phyloP scores from a whole-genome alignment of 805 yeast genomes.

The Hyphopichia homilentoma region DNA sequence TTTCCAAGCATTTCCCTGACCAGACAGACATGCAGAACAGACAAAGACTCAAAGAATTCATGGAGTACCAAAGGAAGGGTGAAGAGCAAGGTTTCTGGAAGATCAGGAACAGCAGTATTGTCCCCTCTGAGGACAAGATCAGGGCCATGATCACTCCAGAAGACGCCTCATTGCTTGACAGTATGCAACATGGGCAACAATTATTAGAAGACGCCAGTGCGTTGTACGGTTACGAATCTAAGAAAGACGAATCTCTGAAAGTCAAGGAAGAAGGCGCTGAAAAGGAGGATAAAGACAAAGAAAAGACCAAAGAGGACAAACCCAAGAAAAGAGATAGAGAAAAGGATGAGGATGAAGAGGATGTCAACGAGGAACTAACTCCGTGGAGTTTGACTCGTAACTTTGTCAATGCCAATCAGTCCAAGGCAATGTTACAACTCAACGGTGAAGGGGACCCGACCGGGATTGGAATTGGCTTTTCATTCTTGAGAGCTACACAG shows the following conservation, averaged over 20 bases:
- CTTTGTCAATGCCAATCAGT: constrained; percentile 90
- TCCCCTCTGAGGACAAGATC: constrained; percentile 74
- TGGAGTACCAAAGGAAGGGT: constrained; percentile 95
- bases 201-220: constrained; percentile 75
- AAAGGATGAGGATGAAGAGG: constrained; percentile 40
- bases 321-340: constrained; percentile 18
- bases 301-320: constrained; percentile 19
- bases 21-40: constrained; percentile 97
- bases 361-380: constrained; percentile 78
- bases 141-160: constrained; percentile 88
- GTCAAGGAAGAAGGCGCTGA: constrained; percentile 40
- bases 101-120: constrained; percentile 52
- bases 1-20: constrained; percentile 90
- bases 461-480: constrained; percentile 84
- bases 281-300: constrained; percentile 21
- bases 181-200: constrained; percentile 94
- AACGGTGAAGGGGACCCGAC: constrained; percentile 96
- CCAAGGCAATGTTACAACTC: constrained; percentile 93
- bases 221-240: constrained; percentile 37
- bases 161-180: constrained; percentile 79
- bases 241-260: constrained; percentile 19
- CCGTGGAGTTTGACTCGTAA: constrained; percentile 95
- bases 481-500: constrained; percentile 87
- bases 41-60: constrained; percentile 91
- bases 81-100: constrained; percentile 96